phyloP scores from a whole-genome alignment of 2,329 filamentous ascomycete species.

The Aspergillus oerlinghausenensis region DNA sequence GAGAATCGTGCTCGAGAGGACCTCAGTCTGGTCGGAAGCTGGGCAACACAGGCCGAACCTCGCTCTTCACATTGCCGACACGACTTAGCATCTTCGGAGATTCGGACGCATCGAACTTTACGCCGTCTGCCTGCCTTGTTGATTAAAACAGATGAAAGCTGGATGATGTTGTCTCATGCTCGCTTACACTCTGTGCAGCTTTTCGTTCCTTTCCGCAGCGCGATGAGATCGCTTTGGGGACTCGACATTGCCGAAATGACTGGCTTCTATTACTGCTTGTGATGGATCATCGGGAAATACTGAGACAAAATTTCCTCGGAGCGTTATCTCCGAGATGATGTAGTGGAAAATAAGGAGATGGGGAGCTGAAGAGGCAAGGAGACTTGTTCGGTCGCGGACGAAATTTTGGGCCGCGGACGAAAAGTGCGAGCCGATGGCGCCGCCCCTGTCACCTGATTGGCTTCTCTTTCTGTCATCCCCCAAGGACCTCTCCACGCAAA shows the following conservation, averaged over 20 bases:
- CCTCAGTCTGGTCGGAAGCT: slow-evolving; percentile 6
- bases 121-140: slow-evolving; percentile 12
- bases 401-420: slow-evolving; percentile 8
- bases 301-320: background rate
- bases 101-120: slow-evolving; percentile 16
- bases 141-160: background rate
- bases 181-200: slow-evolving; percentile 19
- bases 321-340: background rate
- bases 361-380: background rate
- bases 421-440: background rate
- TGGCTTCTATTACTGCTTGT: background rate
- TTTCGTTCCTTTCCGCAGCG: slow-evolving; percentile 14
- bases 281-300: background rate
- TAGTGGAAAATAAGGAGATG: background rate
- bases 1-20: slow-evolving; percentile 9
- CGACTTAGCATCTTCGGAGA: slow-evolving; percentile 8
- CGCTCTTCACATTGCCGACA: slow-evolving; percentile 17
- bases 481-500: background rate
- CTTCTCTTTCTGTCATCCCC: background rate
- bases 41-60: slow-evolving; percentile 11
- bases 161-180: background rate
- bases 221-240: background rate
- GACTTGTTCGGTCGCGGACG: slow-evolving; percentile 3
- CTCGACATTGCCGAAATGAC: slow-evolving; percentile 3
- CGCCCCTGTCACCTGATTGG: background rate